A percentile compares a stretch with the other conserved stretches of the same genome.
Evolutionary conservation across 345 rosid species (phyloP).

Genomic region (Firmiana major): DNA sequence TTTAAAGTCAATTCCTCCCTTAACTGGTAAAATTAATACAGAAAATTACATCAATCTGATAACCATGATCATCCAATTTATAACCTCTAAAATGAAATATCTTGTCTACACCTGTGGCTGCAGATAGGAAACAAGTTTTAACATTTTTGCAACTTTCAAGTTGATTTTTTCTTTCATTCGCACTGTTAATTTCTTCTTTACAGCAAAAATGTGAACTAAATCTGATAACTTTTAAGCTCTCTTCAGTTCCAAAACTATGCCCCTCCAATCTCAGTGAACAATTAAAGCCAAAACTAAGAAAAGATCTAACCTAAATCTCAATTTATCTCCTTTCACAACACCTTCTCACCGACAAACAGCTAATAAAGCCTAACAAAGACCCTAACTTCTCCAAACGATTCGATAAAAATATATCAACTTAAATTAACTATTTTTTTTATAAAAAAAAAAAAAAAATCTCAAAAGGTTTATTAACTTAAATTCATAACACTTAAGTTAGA

Average conservation of each 20-base stretch:
- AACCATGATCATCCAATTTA: neutral
- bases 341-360: neutral
- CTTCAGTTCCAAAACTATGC: neutral
- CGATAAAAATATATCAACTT: neutral
- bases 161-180: neutral
- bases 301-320: neutral
- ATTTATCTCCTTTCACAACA: neutral
- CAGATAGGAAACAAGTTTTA: neutral
- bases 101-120: neutral
- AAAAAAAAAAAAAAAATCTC: too few relatives aligned
- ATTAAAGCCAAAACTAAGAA: neutral
- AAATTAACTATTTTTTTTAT: too few relatives aligned
- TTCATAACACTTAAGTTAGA: too few relatives aligned
- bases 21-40: neutral
- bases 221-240: neutral
- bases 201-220: neutral
- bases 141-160: neutral
- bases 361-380: neutral
- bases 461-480: too few relatives aligned
- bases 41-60: neutral
- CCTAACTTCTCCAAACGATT: neutral
- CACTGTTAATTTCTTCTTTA: neutral
- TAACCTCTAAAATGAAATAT: neutral
- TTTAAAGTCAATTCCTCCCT: conserved; percentile 5
- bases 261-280: neutral